A percentile compares a stretch with the other conserved stretches of the same genome.
phyloP scores from a whole-genome alignment of 1,139 yeast species.

The Citeromyces hawaiiensis region DNA sequence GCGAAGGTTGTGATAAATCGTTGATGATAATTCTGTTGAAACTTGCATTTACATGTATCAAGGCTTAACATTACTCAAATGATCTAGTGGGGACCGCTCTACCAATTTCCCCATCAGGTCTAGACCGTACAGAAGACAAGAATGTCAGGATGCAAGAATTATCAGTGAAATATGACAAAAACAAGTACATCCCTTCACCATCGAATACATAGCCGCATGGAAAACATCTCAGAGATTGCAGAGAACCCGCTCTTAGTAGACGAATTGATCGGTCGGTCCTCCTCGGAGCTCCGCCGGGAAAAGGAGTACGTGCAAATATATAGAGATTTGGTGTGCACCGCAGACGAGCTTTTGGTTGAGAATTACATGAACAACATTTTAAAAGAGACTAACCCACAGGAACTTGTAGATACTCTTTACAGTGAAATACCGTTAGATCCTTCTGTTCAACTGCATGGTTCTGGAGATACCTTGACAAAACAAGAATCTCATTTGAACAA shows the following conservation, averaged over 20 bases:
- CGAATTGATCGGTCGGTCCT: background rate
- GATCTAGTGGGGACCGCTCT: too few relatives aligned
- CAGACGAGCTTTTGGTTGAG: constrained; percentile 9
- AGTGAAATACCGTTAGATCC: constrained; percentile 1
- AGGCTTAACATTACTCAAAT: too few relatives aligned
- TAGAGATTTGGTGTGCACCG: constrained; percentile 6
- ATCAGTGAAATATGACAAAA: too few relatives aligned
- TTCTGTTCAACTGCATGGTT: constrained; percentile 1
- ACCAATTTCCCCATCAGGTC: too few relatives aligned
- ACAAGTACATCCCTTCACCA: too few relatives aligned
- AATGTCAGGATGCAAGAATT: too few relatives aligned
- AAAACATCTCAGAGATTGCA: background rate
- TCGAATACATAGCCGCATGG: background rate
- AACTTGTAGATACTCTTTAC: constrained; percentile 2
- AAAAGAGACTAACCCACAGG: background rate
- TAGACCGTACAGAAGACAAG: too few relatives aligned
- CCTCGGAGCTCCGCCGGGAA: constrained; percentile 2
- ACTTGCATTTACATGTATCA: too few relatives aligned
- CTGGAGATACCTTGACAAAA: background rate
- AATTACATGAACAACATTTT: background rate
- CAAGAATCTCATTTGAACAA: constrained; percentile 3
- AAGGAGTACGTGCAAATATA: constrained; percentile 5
- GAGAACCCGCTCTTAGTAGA: background rate
- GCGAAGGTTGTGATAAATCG: too few relatives aligned
- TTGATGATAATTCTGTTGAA: too few relatives aligned